These are phyloP conservation scores for Xylaria sp. DNA, from an alignment of 2,329 filamentous ascomycete species.

Conservation along the genomic window DNA sequence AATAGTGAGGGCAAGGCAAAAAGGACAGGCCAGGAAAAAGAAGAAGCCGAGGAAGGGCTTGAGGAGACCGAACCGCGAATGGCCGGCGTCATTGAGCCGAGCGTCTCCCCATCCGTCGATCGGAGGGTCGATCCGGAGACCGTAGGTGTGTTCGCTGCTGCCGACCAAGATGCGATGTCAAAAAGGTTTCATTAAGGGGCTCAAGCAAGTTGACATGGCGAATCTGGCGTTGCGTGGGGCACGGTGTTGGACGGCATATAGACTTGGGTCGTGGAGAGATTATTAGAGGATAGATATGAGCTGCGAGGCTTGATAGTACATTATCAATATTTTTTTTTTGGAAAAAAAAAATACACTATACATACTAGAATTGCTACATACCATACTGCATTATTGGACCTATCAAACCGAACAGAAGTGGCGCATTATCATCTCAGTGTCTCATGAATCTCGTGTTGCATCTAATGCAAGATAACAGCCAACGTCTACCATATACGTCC, in stretches of 20 bases:
- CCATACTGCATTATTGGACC: not conserved
- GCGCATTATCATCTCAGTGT: not conserved
- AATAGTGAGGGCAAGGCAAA: conserved; percentile 21
- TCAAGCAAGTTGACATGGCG: not conserved
- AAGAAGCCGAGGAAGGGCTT: conserved; percentile 34
- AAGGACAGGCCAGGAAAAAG: conserved; percentile 34
- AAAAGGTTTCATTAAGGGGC: not conserved
- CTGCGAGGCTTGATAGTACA: conserved; percentile 5
- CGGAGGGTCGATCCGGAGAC: conserved; percentile 8
- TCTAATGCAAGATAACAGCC: not conserved
- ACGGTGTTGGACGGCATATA: not conserved
- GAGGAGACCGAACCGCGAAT: conserved; percentile 49
- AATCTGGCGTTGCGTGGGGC: not conserved
- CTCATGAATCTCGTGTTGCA: not conserved
- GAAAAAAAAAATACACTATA: not conserved
- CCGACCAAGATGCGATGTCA: conserved; percentile 7
- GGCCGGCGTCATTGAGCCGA: conserved; percentile 51
- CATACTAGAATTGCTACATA: not conserved
- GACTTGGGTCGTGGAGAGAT: not conserved
- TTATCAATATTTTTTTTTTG: not conserved
- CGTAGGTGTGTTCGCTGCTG: conserved; percentile 13
- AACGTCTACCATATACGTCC: not conserved
- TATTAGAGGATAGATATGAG: conserved; percentile 13
- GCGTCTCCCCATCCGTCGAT: conserved; percentile 18
- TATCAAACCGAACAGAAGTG: not conserved